Conservation (phyloP, 768 basidiomycete genomes). For the Roridomyces roridus region DNA sequence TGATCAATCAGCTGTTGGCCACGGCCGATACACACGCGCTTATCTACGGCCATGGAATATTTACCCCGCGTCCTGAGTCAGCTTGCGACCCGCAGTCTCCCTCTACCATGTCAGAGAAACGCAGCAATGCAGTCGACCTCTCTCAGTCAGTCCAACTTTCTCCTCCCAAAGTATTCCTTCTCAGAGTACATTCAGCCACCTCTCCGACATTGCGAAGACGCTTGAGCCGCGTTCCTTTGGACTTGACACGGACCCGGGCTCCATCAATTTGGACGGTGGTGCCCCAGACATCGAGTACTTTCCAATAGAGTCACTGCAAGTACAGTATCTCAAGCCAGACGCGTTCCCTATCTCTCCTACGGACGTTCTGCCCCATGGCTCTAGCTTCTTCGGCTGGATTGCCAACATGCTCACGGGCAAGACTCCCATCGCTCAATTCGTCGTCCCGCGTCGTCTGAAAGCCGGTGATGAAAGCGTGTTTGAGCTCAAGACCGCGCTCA, state of each 20-base stretch:
- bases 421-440: conserved; percentile 15
- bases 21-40: not conserved
- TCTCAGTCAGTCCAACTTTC: conserved; percentile 14
- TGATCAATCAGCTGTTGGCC: not conserved
- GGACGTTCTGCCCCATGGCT: conserved; percentile 17
- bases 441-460: conserved; percentile 26
- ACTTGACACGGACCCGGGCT: not conserved
- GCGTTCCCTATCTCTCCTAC: conserved; percentile 19
- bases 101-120: conserved; percentile 22
- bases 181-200: conserved; percentile 16
- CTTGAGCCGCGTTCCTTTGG: not conserved
- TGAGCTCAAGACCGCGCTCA: conserved; percentile 58
- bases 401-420: conserved; percentile 23
- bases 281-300: conserved; percentile 25
- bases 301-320: conserved; percentile 24
- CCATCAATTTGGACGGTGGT: conserved; percentile 23
- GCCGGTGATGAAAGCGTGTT: conserved; percentile 38
- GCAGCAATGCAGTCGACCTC: conserved; percentile 21
- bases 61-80: no score
- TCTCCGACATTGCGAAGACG: conserved; percentile 20
- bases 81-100: not conserved
- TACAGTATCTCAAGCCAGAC: conserved; percentile 18
- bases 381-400: conserved; percentile 23
- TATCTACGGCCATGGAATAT: not conserved
- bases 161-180: no score